A percentile compares a stretch with the other conserved stretches of the same genome.
Evolutionary conservation across 345 rosid species (phyloP).

Genomic region (Boechera stricta): DNA sequence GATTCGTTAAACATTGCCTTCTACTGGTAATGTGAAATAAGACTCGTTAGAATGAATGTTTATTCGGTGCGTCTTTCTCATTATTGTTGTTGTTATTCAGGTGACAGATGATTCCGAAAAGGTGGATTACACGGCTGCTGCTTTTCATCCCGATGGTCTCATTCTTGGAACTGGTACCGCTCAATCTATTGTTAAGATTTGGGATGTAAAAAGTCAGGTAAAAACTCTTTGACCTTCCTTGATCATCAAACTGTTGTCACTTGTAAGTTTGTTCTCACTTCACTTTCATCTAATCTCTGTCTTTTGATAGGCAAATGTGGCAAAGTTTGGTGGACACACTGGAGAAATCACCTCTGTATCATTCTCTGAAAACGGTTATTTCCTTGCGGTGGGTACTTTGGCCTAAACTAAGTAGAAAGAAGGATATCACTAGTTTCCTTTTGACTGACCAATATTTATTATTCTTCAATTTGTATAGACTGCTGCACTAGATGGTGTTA

Average conservation of each 20-base stretch:
- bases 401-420: slow-evolving; percentile 8
- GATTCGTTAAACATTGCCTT: neutral
- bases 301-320: slow-evolving; percentile 76
- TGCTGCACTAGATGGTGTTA: slow-evolving; percentile 93
- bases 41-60: neutral
- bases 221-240: neutral
- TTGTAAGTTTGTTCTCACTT: slow-evolving; percentile 10
- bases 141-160: slow-evolving; percentile 99
- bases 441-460: slow-evolving; percentile 8
- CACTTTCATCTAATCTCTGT: slow-evolving; percentile 13
- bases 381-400: slow-evolving; percentile 72
- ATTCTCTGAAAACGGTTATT: slow-evolving; percentile 97
- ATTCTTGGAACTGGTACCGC: slow-evolving; percentile 97
- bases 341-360: slow-evolving; percentile 83
- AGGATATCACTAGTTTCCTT: slow-evolving; percentile 8
- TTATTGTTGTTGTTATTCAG: slow-evolving; percentile 51
- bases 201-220: slow-evolving; percentile 99
- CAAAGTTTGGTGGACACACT: slow-evolving; percentile 80
- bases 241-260: neutral
- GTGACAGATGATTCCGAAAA: slow-evolving; percentile 64
- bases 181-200: slow-evolving; percentile 81
- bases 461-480: slow-evolving; percentile 54
- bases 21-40: slow-evolving; percentile 12
- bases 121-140: slow-evolving; percentile 92
- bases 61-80: slow-evolving; percentile 10